A percentile compares a stretch with the other conserved stretches of the same genome.
phyloP scores from a whole-genome alignment of 2,329 filamentous ascomycete species.

The Triangularia verruculosa region DNA sequence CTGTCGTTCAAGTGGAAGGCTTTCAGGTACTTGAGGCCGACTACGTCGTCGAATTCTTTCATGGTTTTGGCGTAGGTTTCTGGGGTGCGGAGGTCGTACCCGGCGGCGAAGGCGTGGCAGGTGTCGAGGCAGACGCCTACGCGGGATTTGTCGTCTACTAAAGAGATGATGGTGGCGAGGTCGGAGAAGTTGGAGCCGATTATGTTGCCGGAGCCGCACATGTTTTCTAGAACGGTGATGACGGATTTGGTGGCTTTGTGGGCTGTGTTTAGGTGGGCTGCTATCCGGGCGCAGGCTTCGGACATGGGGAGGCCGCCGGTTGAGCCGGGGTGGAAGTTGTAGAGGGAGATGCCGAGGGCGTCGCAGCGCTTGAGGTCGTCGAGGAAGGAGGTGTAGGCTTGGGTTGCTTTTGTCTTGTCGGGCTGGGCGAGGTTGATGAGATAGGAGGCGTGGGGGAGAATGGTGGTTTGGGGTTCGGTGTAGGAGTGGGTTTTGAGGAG shows the following conservation, averaged over 20 bases:
- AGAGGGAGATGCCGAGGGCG: constrained; percentile 79
- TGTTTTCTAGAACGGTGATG: constrained; percentile 87
- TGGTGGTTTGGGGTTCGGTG: constrained; percentile 62
- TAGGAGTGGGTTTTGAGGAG: constrained; percentile 68
- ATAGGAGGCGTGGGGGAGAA: constrained; percentile 92
- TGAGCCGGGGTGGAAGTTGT: constrained; percentile 96
- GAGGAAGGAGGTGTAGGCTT: constrained; percentile 81
- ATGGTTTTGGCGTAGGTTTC: constrained; percentile 72
- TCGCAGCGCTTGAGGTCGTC: constrained; percentile 88
- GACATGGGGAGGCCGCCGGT: constrained; percentile 64
- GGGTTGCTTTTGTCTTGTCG: constrained; percentile 73
- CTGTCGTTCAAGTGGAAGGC: constrained; percentile 94
- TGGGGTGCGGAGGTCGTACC: constrained; percentile 81
- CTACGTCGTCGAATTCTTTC: constrained; percentile 68
- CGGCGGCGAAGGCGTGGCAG: constrained; percentile 92
- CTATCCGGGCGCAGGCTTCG: constrained; percentile 74
- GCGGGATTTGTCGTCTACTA: constrained; percentile 74
- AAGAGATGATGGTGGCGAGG: constrained; percentile 75
- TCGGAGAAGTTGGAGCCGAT: constrained; percentile 85
- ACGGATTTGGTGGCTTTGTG: constrained; percentile 74
- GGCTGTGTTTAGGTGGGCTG: constrained; percentile 75
- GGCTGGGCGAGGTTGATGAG: constrained; percentile 91
- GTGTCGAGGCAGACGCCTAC: constrained; percentile 96
- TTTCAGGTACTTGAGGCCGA: constrained; percentile 76
- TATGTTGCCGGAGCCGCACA: constrained; percentile 87